Percentiles rank a stretch among this genome's conserved stretches.
phyloP scores from a whole-genome alignment of 768 basidiomycete species.

The Leccinum pellstonianum region DNA sequence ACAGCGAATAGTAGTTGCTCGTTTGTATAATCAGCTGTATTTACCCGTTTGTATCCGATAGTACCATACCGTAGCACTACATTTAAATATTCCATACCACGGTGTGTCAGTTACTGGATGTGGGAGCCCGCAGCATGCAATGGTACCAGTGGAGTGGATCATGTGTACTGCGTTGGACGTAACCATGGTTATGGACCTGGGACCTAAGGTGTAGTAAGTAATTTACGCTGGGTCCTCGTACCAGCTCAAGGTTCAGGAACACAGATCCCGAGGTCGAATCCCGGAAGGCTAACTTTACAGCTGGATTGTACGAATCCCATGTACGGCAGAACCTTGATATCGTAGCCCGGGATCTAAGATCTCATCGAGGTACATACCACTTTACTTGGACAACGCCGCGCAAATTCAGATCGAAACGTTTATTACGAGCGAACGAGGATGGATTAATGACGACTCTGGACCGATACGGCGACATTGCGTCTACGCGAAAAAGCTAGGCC shows the following conservation, averaged over 20 bases:
- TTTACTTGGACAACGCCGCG: not conserved
- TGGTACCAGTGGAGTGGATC: not conserved
- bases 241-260: not conserved
- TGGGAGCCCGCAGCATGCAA: constrained; percentile 1
- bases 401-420: not conserved
- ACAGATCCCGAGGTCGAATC: constrained; percentile 12
- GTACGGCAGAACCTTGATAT: constrained; percentile 12
- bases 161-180: not conserved
- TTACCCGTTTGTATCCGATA: constrained; percentile 15
- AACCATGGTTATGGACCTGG: not conserved
- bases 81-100: not conserved
- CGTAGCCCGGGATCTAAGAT: not conserved
- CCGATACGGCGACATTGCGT: constrained; percentile 5
- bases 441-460: not conserved
- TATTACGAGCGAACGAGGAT: not conserved
- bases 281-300: not conserved
- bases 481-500: constrained; percentile 11
- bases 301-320: constrained; percentile 4
- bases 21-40: constrained; percentile 11
- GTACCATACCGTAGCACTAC: constrained; percentile 1
- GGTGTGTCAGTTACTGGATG: not conserved
- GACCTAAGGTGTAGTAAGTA: not conserved
- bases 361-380: not conserved
- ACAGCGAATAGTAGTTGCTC: constrained; percentile 1
- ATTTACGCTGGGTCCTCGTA: not conserved